Conservation (phyloP, 352 stramenopile genomes). For the Globisporangium cystogenes region DNA sequence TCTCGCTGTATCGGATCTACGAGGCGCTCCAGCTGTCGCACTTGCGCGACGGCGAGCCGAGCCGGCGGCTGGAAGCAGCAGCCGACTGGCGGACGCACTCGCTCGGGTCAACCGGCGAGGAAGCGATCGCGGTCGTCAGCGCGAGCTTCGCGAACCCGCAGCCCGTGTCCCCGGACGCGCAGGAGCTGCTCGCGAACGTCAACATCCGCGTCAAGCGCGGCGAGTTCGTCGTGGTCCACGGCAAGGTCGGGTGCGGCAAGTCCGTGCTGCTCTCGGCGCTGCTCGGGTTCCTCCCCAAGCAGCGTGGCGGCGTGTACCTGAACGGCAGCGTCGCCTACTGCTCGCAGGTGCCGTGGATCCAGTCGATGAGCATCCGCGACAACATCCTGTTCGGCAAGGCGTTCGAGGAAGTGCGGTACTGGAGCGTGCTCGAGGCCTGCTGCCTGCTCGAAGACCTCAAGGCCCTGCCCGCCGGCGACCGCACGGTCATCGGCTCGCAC, state of each 20-base stretch:
- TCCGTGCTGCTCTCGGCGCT: constrained; percentile 49
- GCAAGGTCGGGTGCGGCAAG: constrained; percentile 60
- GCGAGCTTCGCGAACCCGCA: constrained; percentile 34
- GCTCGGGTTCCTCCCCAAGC: constrained; percentile 37
- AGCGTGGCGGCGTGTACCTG: constrained; percentile 31
- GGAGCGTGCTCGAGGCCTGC: constrained; percentile 57
- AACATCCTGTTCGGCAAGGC: constrained; percentile 95
- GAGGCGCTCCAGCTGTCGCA: constrained; percentile 11
- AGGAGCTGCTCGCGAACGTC: constrained; percentile 40
- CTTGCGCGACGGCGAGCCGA: neutral
- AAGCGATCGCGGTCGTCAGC: constrained; percentile 30
- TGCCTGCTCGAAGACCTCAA: constrained; percentile 37
- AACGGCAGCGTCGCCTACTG: constrained; percentile 66
- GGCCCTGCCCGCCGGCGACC: constrained; percentile 50
- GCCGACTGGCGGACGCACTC: constrained; percentile 3
- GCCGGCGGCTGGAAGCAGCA: neutral
- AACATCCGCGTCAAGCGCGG: constrained; percentile 36
- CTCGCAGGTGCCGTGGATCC: constrained; percentile 93
- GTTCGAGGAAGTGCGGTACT: constrained; percentile 61
- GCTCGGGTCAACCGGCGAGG: constrained; percentile 1
- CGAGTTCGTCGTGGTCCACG: constrained; percentile 51
- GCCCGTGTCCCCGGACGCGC: constrained; percentile 16
- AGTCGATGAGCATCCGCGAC: constrained; percentile 94
- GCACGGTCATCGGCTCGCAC: constrained; percentile 37
- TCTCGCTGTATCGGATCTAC: constrained; percentile 25